phyloP scores from a whole-genome alignment of 2,329 filamentous ascomycete species.

The Myotisia sp. region DNA sequence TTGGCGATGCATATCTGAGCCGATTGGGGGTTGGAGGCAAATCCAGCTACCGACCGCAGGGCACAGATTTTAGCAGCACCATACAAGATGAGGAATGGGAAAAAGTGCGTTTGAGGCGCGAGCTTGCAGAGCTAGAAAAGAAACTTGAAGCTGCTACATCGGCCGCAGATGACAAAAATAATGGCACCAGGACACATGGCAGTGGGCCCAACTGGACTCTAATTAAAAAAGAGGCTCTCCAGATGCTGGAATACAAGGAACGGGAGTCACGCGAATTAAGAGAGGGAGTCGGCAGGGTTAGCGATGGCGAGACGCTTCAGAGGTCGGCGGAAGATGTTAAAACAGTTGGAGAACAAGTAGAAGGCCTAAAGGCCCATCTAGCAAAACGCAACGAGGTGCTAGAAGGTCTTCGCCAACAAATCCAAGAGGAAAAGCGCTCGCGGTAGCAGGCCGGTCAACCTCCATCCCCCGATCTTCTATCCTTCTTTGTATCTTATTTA shows the following conservation, averaged over 20 bases:
- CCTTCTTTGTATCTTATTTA: conserved; percentile 8
- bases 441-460: conserved; percentile 6
- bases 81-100: conserved; percentile 91
- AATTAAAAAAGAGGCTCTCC: conserved; percentile 86
- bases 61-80: conserved; percentile 77
- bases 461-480: conserved; percentile 4
- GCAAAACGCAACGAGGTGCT: conserved; percentile 60
- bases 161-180: conserved; percentile 48
- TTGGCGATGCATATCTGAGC: conserved; percentile 90
- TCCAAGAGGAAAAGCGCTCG: conserved; percentile 62
- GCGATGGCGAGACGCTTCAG: conserved; percentile 58
- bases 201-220: conserved; percentile 72
- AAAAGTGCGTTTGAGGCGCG: conserved; percentile 85
- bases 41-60: conserved; percentile 62
- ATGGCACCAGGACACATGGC: conserved; percentile 32
- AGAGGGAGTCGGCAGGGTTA: conserved; percentile 39
- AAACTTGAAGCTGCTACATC: conserved; percentile 75
- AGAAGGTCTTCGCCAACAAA: conserved; percentile 61
- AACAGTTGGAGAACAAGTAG: conserved; percentile 85
- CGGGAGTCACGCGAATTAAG: conserved; percentile 59
- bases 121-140: conserved; percentile 74
- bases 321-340: conserved; percentile 72
- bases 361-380: conserved; percentile 74
- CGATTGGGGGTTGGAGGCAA: conserved; percentile 65
- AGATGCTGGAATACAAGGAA: conserved; percentile 88